phyloP scores from a whole-genome alignment of 2,329 filamentous ascomycete genomes.

The Podosphaera fusca region DNA sequence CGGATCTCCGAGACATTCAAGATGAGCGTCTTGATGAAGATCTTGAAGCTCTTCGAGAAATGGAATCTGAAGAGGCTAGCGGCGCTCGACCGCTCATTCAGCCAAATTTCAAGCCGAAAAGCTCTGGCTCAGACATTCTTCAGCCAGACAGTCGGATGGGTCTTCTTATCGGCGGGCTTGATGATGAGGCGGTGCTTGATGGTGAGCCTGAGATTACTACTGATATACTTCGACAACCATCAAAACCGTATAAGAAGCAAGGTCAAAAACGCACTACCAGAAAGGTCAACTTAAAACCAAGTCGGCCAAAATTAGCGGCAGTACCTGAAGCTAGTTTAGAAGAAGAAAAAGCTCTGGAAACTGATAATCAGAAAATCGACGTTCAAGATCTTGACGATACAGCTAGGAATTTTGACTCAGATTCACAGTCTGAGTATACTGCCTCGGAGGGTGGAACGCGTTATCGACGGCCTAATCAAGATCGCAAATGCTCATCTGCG shows the following conservation, averaged over 20 bases:
- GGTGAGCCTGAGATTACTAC: constrained; percentile 23
- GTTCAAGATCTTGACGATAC: constrained; percentile 3
- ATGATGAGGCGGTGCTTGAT: constrained; percentile 37
- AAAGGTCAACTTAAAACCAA: constrained; percentile 38
- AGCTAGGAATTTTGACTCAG: constrained; percentile 15
- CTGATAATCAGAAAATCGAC: neutral
- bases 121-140: constrained; percentile 11
- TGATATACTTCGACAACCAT: constrained; percentile 32
- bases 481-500: constrained; percentile 6
- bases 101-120: constrained; percentile 6
- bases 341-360: constrained; percentile 8
- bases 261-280: constrained; percentile 60
- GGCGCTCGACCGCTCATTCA: constrained; percentile 3
- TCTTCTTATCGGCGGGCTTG: constrained; percentile 33
- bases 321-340: constrained; percentile 18
- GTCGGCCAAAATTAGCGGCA: constrained; percentile 23
- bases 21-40: constrained; percentile 51
- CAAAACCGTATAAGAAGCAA: constrained; percentile 57
- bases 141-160: constrained; percentile 22
- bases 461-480: constrained; percentile 13
- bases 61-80: constrained; percentile 28
- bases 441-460: constrained; percentile 17
- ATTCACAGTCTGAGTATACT: constrained; percentile 14
- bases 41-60: constrained; percentile 47
- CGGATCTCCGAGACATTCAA: constrained; percentile 43